These are phyloP conservation scores for Coemansia sp. DNA, from an alignment of 192 early-diverging fungal species.

Conservation along the genomic window DNA sequence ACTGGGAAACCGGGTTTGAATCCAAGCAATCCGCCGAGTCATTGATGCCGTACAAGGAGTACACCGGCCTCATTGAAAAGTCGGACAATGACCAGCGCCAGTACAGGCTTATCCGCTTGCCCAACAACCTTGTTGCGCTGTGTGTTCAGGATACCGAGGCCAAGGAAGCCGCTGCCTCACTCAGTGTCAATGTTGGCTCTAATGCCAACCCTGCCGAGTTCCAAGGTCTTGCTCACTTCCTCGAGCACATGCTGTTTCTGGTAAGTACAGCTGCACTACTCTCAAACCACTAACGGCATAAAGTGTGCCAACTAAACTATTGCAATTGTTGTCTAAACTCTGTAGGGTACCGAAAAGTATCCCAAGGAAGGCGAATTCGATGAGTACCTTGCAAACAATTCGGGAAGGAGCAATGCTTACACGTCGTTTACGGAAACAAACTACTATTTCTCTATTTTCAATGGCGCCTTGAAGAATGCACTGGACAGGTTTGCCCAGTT, in stretches of 20 bases:
- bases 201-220: conserved; percentile 58
- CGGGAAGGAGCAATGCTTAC: conserved; percentile 32
- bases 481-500: conserved; percentile 81
- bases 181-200: conserved; percentile 63
- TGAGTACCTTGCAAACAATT: conserved; percentile 24
- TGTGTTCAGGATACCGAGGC: conserved; percentile 57
- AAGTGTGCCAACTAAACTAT: not conserved
- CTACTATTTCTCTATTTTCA: conserved; percentile 25
- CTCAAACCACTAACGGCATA: too few relatives aligned
- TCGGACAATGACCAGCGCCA: conserved; percentile 58
- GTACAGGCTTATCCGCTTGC: conserved; percentile 57
- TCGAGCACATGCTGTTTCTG: conserved; percentile 69
- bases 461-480: conserved; percentile 55
- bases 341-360: conserved; percentile 64
- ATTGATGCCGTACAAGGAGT: conserved; percentile 23
- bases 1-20: conserved; percentile 5
- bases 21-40: not conserved
- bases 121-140: conserved; percentile 59
- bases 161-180: conserved; percentile 55
- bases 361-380: conserved; percentile 65
- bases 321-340: not conserved
- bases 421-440: conserved; percentile 19
- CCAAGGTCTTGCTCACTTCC: conserved; percentile 67
- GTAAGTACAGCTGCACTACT: too few relatives aligned
- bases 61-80: conserved; percentile 31